phyloP scores from a whole-genome alignment of 345 rosid species.

The Litchi chinensis region DNA sequence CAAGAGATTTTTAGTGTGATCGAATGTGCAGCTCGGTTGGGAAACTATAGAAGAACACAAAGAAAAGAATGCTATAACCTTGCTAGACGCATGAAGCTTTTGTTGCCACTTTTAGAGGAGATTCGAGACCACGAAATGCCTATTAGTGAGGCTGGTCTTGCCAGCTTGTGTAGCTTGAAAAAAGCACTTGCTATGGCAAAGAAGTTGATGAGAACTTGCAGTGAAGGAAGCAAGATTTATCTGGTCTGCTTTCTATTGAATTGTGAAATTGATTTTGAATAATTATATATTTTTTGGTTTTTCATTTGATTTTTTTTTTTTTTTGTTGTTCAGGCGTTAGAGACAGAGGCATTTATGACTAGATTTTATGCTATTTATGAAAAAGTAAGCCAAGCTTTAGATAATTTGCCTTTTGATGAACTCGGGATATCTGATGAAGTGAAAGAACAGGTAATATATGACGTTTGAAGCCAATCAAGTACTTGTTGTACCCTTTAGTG shows the following conservation, averaged over 20 bases:
- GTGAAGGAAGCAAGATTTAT: conserved; percentile 79
- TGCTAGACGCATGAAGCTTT: conserved; percentile 63
- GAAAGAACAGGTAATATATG: conserved; percentile 50
- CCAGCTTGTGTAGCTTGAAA: conserved; percentile 41
- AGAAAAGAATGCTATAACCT: conserved; percentile 63
- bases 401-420: conserved; percentile 48
- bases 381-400: conserved; percentile 47
- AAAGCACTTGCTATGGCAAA: conserved; percentile 46
- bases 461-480: too few species aligned
- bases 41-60: conserved; percentile 54
- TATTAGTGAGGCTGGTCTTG: conserved; percentile 22
- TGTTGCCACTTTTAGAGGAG: conserved; percentile 69
- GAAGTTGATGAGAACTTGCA: conserved; percentile 57
- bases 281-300: neutral
- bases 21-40: conserved; percentile 50
- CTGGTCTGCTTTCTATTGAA: conserved; percentile 42
- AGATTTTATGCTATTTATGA: conserved; percentile 53
- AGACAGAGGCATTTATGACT: conserved; percentile 48
- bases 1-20: conserved; percentile 39
- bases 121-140: conserved; percentile 38
- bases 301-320: neutral
- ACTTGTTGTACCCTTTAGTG: too few species aligned
- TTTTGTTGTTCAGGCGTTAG: conserved; percentile 56
- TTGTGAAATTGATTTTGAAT: neutral
- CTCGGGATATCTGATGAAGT: conserved; percentile 58